Evolutionary conservation across 1,139 yeast species (phyloP).

Genomic region (Wickerhamomyces sp.): DNA sequence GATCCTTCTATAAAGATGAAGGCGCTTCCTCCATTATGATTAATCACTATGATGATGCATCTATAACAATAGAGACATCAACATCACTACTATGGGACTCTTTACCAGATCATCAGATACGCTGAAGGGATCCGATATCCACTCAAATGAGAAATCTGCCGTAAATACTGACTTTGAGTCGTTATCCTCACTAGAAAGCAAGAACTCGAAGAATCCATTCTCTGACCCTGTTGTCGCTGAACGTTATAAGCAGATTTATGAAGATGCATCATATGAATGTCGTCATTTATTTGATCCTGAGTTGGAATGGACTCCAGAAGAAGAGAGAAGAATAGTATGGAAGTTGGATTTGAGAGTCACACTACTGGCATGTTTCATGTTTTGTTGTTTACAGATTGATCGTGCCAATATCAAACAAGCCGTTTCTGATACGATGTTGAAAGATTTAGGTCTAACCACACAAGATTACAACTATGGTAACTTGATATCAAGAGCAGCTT

Average conservation of each 20-base stretch:
- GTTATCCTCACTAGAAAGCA: background rate
- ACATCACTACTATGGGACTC: background rate
- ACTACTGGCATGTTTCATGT: slow-evolving; percentile 44
- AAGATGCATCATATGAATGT: slow-evolving; percentile 38
- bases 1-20: too few species aligned
- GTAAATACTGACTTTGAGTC: background rate
- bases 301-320: slow-evolving; percentile 40
- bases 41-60: too few species aligned
- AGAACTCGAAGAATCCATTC: slow-evolving; percentile 4
- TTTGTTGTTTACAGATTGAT: slow-evolving; percentile 47
- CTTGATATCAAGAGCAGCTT: slow-evolving; percentile 39
- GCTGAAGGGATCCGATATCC: background rate
- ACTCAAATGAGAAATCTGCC: background rate
- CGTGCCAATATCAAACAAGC: slow-evolving; percentile 47
- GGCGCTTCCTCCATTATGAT: too few species aligned
- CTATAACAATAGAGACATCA: too few species aligned
- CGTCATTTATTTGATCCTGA: slow-evolving; percentile 39
- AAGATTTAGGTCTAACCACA: slow-evolving; percentile 38
- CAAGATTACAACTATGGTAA: slow-evolving; percentile 44
- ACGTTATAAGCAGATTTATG: slow-evolving; percentile 37
- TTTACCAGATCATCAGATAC: background rate
- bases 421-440: slow-evolving; percentile 40
- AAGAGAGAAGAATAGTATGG: slow-evolving; percentile 36
- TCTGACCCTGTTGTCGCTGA: slow-evolving; percentile 38
- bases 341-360: slow-evolving; percentile 44